Percentiles rank a stretch among this genome's conserved stretches.
Conservation (phyloP, 2,329 filamentous ascomycete species). For the Mycocentrospora acerina region DNA sequence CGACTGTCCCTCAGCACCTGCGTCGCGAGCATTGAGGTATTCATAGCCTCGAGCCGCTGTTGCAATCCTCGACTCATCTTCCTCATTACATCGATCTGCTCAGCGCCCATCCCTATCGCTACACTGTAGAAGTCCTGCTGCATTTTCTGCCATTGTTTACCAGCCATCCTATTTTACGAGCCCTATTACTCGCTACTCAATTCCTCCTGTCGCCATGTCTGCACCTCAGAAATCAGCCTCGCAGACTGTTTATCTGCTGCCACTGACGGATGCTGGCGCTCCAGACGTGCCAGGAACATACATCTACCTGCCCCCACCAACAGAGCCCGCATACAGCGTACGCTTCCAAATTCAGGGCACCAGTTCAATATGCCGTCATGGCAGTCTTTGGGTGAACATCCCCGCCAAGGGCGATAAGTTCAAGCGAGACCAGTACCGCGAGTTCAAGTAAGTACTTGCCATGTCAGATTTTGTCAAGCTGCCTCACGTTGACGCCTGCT, state of each 20-base stretch:
- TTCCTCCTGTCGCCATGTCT: conserved; percentile 26
- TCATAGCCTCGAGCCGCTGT: conserved; percentile 9
- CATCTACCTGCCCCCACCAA: conserved; percentile 83
- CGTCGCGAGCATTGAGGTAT: conserved; percentile 6
- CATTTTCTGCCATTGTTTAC: conserved; percentile 16
- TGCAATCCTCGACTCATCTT: conserved; percentile 9
- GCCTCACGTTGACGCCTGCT: conserved; percentile 13
- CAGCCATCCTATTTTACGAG: conserved; percentile 8
- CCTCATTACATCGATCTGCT: conserved; percentile 7
- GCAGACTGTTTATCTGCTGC: conserved; percentile 73
- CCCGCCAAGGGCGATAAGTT: conserved; percentile 76
- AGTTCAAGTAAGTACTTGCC: conserved; percentile 74
- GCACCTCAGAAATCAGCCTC: conserved; percentile 15
- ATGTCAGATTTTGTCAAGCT: background rate
- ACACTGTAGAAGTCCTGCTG: conserved; percentile 8
- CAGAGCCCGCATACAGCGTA: conserved; percentile 70
- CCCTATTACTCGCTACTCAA: conserved; percentile 2
- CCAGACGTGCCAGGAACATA: conserved; percentile 87
- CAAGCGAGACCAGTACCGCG: conserved; percentile 74
- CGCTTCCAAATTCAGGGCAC: conserved; percentile 92
- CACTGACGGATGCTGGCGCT: conserved; percentile 88
- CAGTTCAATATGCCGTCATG: conserved; percentile 91
- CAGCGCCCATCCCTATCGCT: conserved; percentile 8
- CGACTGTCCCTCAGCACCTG: conserved; percentile 20
- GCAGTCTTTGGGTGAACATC: conserved; percentile 96